Base-by-base conservation (phyloP, 805 yeast species). In the Priceomyces carsonii region DNA sequence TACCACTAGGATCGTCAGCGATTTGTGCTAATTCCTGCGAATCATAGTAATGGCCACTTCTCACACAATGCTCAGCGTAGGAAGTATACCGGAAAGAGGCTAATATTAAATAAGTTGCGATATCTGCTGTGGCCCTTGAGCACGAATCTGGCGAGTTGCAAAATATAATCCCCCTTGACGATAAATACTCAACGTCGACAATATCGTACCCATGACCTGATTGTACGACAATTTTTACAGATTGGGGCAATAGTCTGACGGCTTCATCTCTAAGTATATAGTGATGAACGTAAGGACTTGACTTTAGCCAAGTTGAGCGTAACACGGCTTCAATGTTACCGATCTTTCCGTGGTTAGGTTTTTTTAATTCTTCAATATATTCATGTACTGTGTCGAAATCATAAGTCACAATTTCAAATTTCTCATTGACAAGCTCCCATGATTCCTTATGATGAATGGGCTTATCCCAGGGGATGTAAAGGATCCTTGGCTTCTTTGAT, bases 201-300 rank as follows among this genome's bases (percentile, higher is more conserved):
- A 59, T 58, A 39, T 65, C 69, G 38, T 52, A 60, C 0, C 71
- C 71, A 43, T 64, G 70, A 0, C 71, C 71, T 0, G 69, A 59
- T 32, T 60, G 66, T 4, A 55, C 64, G 32, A 63, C 51, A 18
- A 63, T 51, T 44, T 65, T 56, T 10, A 59, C 59, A 0, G 64
- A 45, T 6, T 59, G 55, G 2, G 71, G 70, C 10, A 54, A 38
- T 35, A 50, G 12, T 44, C 47, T 51, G 2, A 60, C 63, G 2
- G 63, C 44, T 8, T 63, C 69, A 22, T 49, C 58, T 35, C 69
- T 50, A 38, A 58, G 53, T 1, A 57, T 39, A 26, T 40, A 61
- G 26, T 64, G 70, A 28, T 60, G 57, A 21, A 58, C 52, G 33
- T 59, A 63, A n/a, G 71, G 71, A 17, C 45, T 51, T 1, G 63